Base-by-base conservation (phyloP, 257 asterid genomes). In the Salvia rosmarinus region DNA sequence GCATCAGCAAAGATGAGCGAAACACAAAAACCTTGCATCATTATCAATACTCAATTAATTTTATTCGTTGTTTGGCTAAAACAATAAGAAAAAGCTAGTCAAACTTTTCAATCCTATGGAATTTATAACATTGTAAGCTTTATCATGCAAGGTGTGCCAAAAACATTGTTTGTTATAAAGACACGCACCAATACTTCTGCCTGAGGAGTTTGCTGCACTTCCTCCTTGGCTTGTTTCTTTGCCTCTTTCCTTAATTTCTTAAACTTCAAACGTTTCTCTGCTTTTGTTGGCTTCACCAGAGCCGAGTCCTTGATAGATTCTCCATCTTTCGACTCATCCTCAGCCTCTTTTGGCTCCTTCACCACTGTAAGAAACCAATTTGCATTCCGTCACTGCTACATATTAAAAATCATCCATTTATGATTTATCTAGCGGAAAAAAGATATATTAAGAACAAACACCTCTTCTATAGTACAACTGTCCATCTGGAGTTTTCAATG, bases 241-340 rank as follows among this genome's bases (percentile, higher is more conserved):
- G 96, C 95, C 80, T 91, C 99, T 77, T 87, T 95, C 83, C 92
- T 87, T 78, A 61, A 64, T 80, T 87, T 95, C 79, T 95, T 95
- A 19, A 52, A 23, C 82, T 95, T 88, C 28, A 85, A 89, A 62
- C 87, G 88, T 79, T 88, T 95, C 75, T 95, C 97, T 4, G 95
- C 70, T 76, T 95, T 95, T 0, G 95, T 83, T 81, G 84, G 63
- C 83, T 77, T 91, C 75, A 80, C 77, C 57, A 79, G 11, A 62
- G 77, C 37, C 37, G 82, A 67, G 60, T 77, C 83, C 72, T 16
- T 76, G 20, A 21, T 39, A 30, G 79, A 73, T 67, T 85, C 88
- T 30, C 50, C 89, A 51, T 84, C 89, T 49, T 79, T 71, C 8
- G 83, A 54, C 68, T 81, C 89, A 11, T 52, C 82, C 68, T 81